Percentiles rank a stretch among this genome's conserved stretches.
Evolutionary conservation across 108 stramenopile species (phyloP).

Genomic region (Discostella stelligeroides): DNA sequence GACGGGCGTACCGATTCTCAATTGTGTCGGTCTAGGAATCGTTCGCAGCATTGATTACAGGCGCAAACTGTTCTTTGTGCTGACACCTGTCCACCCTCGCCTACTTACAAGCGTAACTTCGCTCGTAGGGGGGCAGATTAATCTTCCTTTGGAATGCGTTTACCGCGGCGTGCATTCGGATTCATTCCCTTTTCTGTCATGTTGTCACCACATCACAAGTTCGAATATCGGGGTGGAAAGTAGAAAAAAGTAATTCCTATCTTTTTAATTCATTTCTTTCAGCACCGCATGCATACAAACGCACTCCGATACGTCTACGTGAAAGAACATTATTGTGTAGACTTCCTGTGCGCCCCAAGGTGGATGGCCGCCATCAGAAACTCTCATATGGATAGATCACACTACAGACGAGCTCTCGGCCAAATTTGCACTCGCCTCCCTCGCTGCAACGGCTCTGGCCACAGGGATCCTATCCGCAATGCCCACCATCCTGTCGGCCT

Average conservation of each 20-base stretch:
- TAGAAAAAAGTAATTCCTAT: background rate
- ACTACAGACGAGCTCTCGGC: constrained; percentile 23
- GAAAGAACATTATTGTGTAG: too few species aligned
- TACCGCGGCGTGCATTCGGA: constrained; percentile 75
- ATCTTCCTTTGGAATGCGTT: constrained; percentile 63
- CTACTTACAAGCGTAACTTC: constrained; percentile 44
- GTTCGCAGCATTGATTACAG: constrained; percentile 75
- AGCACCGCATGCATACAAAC: too few species aligned
- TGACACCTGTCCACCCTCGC: constrained; percentile 63
- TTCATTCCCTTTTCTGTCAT: constrained; percentile 67
- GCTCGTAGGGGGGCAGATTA: constrained; percentile 58
- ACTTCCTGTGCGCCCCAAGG: too few species aligned
- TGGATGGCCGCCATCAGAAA: too few species aligned
- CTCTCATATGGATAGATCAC: background rate
- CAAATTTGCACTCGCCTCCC: constrained; percentile 38
- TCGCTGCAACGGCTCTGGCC: constrained; percentile 14
- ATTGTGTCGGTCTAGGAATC: constrained; percentile 77
- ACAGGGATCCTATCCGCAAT: constrained; percentile 36
- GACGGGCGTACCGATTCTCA: constrained; percentile 20
- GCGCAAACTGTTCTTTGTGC: constrained; percentile 60
- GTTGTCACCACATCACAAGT: constrained; percentile 19
- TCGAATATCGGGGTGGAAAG: constrained; percentile 52
- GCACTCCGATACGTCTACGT: too few species aligned
- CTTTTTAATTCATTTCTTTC: too few species aligned
- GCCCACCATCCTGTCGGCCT: constrained; percentile 62